Base-by-base conservation (phyloP, 257 asterid genomes). In the Plantago ovata region DNA sequence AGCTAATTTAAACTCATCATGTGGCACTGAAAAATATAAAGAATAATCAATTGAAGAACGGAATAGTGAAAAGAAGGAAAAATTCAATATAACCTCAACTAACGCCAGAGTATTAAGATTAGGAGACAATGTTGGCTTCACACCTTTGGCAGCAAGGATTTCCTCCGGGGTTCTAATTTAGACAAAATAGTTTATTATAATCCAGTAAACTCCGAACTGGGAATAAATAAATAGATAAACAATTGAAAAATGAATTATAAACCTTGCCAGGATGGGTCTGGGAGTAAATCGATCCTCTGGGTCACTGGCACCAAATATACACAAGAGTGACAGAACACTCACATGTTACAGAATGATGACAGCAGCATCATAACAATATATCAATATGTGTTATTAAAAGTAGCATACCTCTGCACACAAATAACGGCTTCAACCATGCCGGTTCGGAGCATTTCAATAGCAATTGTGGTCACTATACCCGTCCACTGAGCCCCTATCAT, bases 401-500 rank as follows among this genome's bases (percentile, higher is more conserved):
- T 28, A 3, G 61, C 44, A 40, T 67, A 88, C 98, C 96, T 92
- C 74, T 92, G 98, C 44, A 92, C 98, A 42, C 98, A 92, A 50
- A 92, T 62, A 75, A 92, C 98, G 63, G 98, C 98, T 75, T 92
- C 98, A 21, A 92, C 98, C 80, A 88, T 67, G 68, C 95, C 95
- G 51, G 87, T 69, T 71, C 85, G 86, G 53, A 92, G 95, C 98
- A 92, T 92, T 75, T 88, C 98, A 56, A 88, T 76, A 1, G 97
- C 97, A 72, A 92, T 88, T 74, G 98, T 92, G 36, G 98, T 92
- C 64, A 92, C 98, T 73, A 88, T 85, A 50, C 98, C 98, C n/a
- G 98, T 92, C 98, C 98, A 92, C 77, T 88, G 98, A 62, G 98
- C 98, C 71, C 97, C 98, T 92, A 65, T 23, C n/a, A 49, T 51